Evolutionary conservation across 306 rosid species (phyloP), one percentile per base, ranked within the genome.

Genomic region (Amphicarpaea edgeworthii): DNA sequence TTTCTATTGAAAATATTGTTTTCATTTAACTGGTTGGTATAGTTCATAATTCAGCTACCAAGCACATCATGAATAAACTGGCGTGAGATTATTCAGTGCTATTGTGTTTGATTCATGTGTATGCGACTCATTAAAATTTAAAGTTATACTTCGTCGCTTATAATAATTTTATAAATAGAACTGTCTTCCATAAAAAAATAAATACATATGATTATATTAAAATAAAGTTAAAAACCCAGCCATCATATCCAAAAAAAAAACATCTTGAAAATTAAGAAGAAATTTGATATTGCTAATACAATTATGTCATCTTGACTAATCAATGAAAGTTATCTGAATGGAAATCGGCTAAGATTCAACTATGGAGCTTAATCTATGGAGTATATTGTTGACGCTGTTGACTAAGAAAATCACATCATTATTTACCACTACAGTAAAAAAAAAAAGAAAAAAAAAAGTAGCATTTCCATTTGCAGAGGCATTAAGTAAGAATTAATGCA

Each of bases 291-390:
- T 7, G 20, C 19, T 19, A 12, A 6, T 14, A 58, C 65, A 58
- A 28, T 58, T 28, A 58, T 23, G 11, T 2, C 19, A 6, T 7
- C 5, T 26, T 58, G 41, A 58, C 65, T 5, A 7, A 7, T 58
- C 20, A 3, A 21, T 21, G 8, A 3, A 21, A 20, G 61, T 4
- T 54, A 26, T 58, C 5, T 58, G 2, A 58, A 28, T 28, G 20
- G 41, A 58, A 14, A 58, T 58, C 65, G 65, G 41, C 17, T 58
- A 24, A 12, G 64, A 58, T 58, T 58, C 40, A 55, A 58, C 40
- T 58, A n/a, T 26, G 2, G 9, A 26, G 40, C 40, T 58, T 12
- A 26, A 24, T 26, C 57, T 58, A 24, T 12, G 12, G 40, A 14
- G 5, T 17, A 9, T 59, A 26, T 26, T 28, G 9, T 59, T 59